phyloP scores from a whole-genome alignment of 148 eudicot genomes.

The Oxyria digyna region DNA sequence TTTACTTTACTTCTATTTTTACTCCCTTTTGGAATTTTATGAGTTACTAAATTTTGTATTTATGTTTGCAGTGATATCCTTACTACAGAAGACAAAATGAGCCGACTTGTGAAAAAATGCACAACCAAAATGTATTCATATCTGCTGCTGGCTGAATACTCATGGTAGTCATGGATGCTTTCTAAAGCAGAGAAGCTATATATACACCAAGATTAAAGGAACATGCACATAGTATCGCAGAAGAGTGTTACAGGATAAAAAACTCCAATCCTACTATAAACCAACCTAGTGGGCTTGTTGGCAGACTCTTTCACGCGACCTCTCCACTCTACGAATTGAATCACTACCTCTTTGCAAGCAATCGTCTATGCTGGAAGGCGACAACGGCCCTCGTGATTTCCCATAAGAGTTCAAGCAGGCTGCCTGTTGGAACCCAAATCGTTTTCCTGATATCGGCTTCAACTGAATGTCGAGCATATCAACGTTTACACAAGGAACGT shows the following conservation, averaged over 20 bases:
- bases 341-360: constrained; percentile 39
- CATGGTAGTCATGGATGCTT: no score
- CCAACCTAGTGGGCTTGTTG: constrained; percentile 7
- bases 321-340: constrained; percentile 19
- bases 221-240: no score
- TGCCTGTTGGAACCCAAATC: constrained; percentile 21
- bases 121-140: neutral
- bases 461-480: constrained; percentile 40
- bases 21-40: neutral
- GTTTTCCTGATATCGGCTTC: neutral
- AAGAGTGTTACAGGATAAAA: neutral
- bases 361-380: constrained; percentile 50
- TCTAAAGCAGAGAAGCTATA: neutral
- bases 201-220: neutral
- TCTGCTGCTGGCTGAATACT: no score
- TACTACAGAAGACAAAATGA: neutral
- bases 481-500: constrained; percentile 47
- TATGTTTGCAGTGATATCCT: neutral
- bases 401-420: constrained; percentile 67
- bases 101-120: no score
- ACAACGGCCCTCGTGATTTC: constrained; percentile 37
- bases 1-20: neutral
- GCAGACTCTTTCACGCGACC: constrained; percentile 26
- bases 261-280: no score
- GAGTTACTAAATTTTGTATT: neutral